Evolutionary conservation across 1,139 yeast genomes (phyloP).

Genomic region (Kurtzmaniella quercitrusa): DNA sequence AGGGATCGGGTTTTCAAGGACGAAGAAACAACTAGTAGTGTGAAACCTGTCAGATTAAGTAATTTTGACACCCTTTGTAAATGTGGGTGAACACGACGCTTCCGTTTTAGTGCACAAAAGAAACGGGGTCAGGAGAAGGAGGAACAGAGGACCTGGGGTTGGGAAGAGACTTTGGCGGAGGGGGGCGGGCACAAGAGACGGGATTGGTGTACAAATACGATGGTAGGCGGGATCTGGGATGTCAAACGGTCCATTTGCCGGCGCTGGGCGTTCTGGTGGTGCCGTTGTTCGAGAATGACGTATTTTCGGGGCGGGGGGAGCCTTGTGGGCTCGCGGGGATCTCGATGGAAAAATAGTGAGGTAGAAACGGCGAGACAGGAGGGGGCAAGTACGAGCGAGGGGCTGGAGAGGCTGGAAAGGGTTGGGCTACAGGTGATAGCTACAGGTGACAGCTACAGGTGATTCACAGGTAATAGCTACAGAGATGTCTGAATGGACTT

Average conservation of each 20-base stretch:
- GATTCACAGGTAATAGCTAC: too few relatives aligned
- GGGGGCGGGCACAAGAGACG: neutral
- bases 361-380: neutral
- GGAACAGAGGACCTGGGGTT: neutral
- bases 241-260: too few relatives aligned
- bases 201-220: too few relatives aligned
- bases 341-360: neutral
- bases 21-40: neutral
- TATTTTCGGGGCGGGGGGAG: neutral
- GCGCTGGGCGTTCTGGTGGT: too few relatives aligned
- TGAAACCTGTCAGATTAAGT: neutral
- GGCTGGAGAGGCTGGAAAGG: too few relatives aligned
- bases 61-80: neutral
- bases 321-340: neutral
- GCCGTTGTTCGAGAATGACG: neutral
- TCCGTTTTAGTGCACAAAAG: neutral
- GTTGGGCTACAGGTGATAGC: too few relatives aligned
- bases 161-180: neutral
- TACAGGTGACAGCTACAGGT: too few relatives aligned
- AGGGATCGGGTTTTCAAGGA: neutral
- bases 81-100: slow-evolving; percentile 1
- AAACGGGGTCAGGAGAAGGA: neutral
- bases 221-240: too few relatives aligned
- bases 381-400: too few relatives aligned
- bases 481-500: too few relatives aligned